Evolutionary conservation across 1,284 basidiomycete genomes (phyloP), one percentile per base, ranked within the genome.

Genomic region (Tilletia setariae): DNA sequence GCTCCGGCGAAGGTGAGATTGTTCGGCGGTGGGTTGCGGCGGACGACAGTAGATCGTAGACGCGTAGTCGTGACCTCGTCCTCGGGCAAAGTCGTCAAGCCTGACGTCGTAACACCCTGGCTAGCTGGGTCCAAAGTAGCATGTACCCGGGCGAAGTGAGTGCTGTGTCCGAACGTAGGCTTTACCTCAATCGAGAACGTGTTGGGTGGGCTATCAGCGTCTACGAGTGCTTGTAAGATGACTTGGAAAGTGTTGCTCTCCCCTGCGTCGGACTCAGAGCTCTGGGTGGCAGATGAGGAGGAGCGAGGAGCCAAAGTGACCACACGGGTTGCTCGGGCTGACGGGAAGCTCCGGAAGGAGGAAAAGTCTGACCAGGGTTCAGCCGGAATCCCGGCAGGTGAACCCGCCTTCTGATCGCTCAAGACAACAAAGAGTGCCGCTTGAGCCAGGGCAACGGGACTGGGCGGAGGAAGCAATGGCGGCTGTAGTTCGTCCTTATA

Each of bases 351-450:
- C 28, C 56, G 4, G 56, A 61, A 61, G 28, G 32, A 61, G 7
- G 25, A 11, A 30, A 61, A 61, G 16, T 25, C 32, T 30, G 19
- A 56, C 47, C n/a, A 67, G 21, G 11, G 28, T 30, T 13, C 25
- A 61, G 53, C 56, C n/a, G 59, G 35, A 40, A 16, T 3, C 16
- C 23, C 6, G 11, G 35, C 35, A 40, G 35, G 35, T 40, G 35
- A 11, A 40, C 35, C 35, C 35, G 35, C 35, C 11, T 40, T 40
- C 15, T 74, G 73, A 72, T 91, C 90, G 59, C 90, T 87, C 21
- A 93, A 86, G 25, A 86, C 86, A 21, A 91, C 84, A 76, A 86
- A 93, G 11, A 94, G 85, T 0, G 90, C 93, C 0, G 90, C 90
- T 79, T 91, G 90, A 0, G 90, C 90, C 3, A 93, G 84, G 8